Evolutionary conservation across 2,329 filamentous ascomycete genomes (phyloP), one percentile per base, ranked within the genome.

Genomic region (Trichoderma oligosporum): DNA sequence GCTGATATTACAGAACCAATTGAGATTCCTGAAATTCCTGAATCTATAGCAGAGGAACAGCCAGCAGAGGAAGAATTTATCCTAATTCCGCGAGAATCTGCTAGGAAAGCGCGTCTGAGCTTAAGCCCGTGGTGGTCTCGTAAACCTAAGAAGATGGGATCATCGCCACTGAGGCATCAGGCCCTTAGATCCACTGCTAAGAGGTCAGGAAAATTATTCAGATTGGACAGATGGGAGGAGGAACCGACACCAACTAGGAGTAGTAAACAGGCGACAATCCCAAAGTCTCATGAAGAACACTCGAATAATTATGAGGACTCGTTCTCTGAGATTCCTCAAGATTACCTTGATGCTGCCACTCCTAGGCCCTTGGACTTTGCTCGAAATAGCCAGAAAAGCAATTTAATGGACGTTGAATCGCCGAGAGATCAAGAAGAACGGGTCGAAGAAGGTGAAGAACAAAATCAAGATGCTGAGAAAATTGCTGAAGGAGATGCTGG

Each of bases 241-340:
- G 51, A 41, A 11, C 45, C 33, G 35, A 56, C 58, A 38, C 58
- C 61, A 16, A 61, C 56, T 35, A 47, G 41, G 20, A 36, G 25
- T 44, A 20, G 42, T 14, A 45, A 36, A n/a, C 42, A 14, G 47
- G 46, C 8, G 55, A 44, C 18, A 39, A 48, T 29, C 57, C 14
- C 48, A 27, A 42, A 46, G 47, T 31, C 33, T 56, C 64, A 27
- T 0, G 65, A 65, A 2, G 67, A 72, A 2, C 69, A 73, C 20
- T 65, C 69, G 2, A 69, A 67, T 36, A 48, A 67, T 25, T 80
- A 82, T 42, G 78, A 82, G 1, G 81, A 83, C 60, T 82, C 80
- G 0, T 84, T 83, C 61, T 83, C 81, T 0, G 79, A 82, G 51
- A 80, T 83, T 14, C 79, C 81, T 0, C 75, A 79, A 14, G 73